phyloP scores from a whole-genome alignment of 805 yeast species.

The Metschnikowia orientalis region DNA sequence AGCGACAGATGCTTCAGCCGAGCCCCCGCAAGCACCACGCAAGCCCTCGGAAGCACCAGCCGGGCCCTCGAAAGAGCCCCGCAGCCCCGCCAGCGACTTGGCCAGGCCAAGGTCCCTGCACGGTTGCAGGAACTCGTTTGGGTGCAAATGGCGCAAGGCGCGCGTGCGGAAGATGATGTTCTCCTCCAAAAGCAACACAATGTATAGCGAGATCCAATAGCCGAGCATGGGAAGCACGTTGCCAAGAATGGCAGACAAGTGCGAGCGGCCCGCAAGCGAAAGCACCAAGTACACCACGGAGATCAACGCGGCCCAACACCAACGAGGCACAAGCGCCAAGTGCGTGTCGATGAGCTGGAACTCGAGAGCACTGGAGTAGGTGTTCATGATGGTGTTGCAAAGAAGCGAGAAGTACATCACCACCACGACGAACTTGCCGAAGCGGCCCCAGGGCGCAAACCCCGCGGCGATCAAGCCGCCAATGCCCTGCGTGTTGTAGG shows the following conservation, averaged over 20 bases:
- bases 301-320: conserved; percentile 13
- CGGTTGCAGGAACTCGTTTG: conserved; percentile 10
- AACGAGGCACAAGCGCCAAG: conserved; percentile 16
- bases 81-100: too few relatives aligned
- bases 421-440: conserved; percentile 32
- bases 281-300: conserved; percentile 12
- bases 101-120: conserved; percentile 5
- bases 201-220: conserved; percentile 18
- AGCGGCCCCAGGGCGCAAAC: conserved; percentile 34
- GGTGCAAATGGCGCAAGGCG: conserved; percentile 6
- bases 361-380: conserved; percentile 34
- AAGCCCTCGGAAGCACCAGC: too few relatives aligned
- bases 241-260: conserved; percentile 12
- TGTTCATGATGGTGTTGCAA: conserved; percentile 35
- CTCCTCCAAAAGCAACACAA: conserved; percentile 13
- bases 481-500: conserved; percentile 26
- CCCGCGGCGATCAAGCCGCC: conserved; percentile 31
- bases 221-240: conserved; percentile 17
- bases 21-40: too few relatives aligned
- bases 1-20: too few relatives aligned
- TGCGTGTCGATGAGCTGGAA: conserved; percentile 28
- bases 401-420: conserved; percentile 29
- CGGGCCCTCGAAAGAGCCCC: too few relatives aligned
- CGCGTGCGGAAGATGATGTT: conserved; percentile 11
- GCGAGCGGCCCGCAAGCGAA: conserved; percentile 13